Evolutionary conservation across 768 basidiomycete genomes (phyloP).

Genomic region (Suillus subalutaceus): DNA sequence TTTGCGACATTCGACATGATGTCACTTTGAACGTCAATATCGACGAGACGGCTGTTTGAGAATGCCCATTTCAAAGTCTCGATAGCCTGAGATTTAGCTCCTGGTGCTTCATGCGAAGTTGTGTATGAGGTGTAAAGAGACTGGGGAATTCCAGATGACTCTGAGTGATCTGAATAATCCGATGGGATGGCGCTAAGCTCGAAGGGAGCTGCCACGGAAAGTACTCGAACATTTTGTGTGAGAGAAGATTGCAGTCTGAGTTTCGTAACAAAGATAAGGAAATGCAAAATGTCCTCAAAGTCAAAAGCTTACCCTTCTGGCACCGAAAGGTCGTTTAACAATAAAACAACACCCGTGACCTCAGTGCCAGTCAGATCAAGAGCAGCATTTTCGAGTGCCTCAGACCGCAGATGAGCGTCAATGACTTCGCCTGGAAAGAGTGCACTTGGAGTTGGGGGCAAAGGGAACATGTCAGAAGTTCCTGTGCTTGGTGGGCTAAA

Average conservation of each 20-base stretch:
- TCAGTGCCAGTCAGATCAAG: conserved; percentile 25
- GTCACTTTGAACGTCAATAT: conserved; percentile 66
- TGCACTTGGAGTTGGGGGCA: conserved; percentile 68
- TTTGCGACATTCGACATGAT: conserved; percentile 52
- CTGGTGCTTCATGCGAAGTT: conserved; percentile 41
- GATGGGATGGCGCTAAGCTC: conserved; percentile 49
- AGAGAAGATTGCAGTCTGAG: conserved; percentile 17
- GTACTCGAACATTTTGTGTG: conserved; percentile 1
- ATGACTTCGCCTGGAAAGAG: conserved; percentile 65
- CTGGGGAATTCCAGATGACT: conserved; percentile 43
- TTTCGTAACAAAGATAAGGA: neutral
- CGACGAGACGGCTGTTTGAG: conserved; percentile 61
- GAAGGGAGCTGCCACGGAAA: conserved; percentile 68
- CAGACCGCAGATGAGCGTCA: conserved; percentile 70
- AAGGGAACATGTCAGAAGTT: conserved; percentile 65
- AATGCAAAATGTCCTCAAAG: neutral
- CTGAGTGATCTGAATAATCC: conserved; percentile 38
- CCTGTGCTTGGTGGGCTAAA: conserved; percentile 75
- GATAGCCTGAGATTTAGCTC: conserved; percentile 48
- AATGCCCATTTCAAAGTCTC: conserved; percentile 70
- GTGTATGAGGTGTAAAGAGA: conserved; percentile 63
- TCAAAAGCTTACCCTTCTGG: conserved; percentile 1
- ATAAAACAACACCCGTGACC: conserved; percentile 41
- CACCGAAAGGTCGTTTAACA: neutral
- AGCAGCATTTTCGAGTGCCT: conserved; percentile 3